Evolutionary conservation across 1,139 yeast species (phyloP), one percentile per base, ranked within the genome.

Genomic region (Suhomyces anneliseae): DNA sequence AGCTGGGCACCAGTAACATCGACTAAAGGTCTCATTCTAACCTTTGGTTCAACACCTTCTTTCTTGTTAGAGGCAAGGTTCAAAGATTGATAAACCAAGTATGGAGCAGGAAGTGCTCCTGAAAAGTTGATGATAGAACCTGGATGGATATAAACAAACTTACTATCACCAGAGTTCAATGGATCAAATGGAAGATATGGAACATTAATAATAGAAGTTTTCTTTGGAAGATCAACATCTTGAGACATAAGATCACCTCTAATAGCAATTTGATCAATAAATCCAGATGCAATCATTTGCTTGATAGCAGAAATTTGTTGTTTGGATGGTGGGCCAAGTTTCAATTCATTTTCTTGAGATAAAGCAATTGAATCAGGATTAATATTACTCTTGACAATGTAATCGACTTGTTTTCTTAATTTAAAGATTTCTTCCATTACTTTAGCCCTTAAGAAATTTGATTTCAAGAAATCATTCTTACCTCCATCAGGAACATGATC

Each of bases 211-310:
- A 88, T 76, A 37, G 76, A 77, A 14, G 85, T 74, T 46, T 78
- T 83, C 58, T 83, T 84, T 1, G 85, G 70, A 3, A 85, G 65
- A 38, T 68, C 72, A 10, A 81, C 74, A 36, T 87, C 95, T 0
- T 83, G 70, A n/a, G 88, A 83, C 9, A 85, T 69, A 32, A 84
- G 56, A 60, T 90, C 97, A 0, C 89, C 93, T 52, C 98, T 75
- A 11, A 89, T 79, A 1, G 96, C 96, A 15, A 93, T 79, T 60
- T 89, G 96, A 63, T 95, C 99, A 42, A 93, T 76, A 58, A 89
- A 95, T 0, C 99, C 99, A 0, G 97, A 85, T 3, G 97, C 82
- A 8, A 93, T 74, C 83, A 95, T 92, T 65, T 95, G 99, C 60
- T 90, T 92, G 54, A 95, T 69, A 1, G 95, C 87, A 45, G 82